A percentile compares a stretch with the other conserved stretches of the same genome.
Evolutionary conservation across 2,329 filamentous ascomycete genomes (phyloP).

Genomic region (Colletotrichum sp.): DNA sequence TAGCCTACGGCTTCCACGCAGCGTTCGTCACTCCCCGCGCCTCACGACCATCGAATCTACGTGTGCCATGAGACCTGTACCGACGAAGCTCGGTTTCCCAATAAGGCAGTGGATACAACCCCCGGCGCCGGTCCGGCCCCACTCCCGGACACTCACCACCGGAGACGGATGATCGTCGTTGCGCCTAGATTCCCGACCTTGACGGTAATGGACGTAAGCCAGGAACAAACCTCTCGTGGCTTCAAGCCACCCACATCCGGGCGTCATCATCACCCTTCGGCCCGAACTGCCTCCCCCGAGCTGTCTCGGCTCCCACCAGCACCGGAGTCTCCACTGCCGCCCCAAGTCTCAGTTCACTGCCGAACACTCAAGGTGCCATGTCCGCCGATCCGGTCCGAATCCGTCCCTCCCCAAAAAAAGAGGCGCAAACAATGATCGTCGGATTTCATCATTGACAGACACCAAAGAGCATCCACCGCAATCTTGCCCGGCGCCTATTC

Average conservation of each 20-base stretch:
- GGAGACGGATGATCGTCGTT: background rate
- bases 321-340: background rate
- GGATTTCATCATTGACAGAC: background rate
- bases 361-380: background rate
- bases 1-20: background rate
- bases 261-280: background rate
- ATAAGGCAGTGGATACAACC: background rate
- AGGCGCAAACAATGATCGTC: background rate
- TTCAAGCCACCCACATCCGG: background rate
- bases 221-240: background rate
- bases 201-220: background rate
- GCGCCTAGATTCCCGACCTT: rapidly evolving
- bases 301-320: background rate
- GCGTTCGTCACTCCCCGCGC: background rate
- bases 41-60: background rate
- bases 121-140: background rate
- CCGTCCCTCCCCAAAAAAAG: background rate
- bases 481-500: background rate
- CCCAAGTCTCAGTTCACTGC: background rate
- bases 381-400: background rate
- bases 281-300: background rate
- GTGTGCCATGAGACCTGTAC: background rate
- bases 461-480: background rate
- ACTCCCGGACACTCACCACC: background rate
- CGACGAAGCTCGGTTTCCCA: background rate